Evolutionary conservation across 2,329 filamentous ascomycete species (phyloP).

Genomic region (Ceratocystiopsis minuta): DNA sequence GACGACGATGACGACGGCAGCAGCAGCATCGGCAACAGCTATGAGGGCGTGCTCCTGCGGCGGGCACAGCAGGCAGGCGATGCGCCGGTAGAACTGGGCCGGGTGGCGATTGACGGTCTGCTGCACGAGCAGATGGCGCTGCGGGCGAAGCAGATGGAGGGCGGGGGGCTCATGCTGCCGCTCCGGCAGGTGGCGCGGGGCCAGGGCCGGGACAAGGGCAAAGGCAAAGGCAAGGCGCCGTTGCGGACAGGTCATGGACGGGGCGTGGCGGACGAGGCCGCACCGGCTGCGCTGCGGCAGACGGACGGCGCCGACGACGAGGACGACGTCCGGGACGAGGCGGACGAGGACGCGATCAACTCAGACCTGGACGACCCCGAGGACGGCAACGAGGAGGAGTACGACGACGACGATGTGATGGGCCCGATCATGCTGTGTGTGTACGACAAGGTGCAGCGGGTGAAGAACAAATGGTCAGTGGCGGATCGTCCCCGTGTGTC

Average conservation of each 20-base stretch:
- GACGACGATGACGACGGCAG: conserved; percentile 46
- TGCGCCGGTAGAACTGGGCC: conserved; percentile 34
- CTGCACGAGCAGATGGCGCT: conserved; percentile 51
- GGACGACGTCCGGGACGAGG: conserved; percentile 47
- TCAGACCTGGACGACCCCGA: conserved; percentile 93
- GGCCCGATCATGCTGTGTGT: conserved; percentile 95
- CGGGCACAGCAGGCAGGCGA: conserved; percentile 34
- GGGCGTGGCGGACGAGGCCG: no score
- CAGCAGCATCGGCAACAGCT: conserved; percentile 41
- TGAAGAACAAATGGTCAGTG: conserved; percentile 85
- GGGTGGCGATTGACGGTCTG: conserved; percentile 47
- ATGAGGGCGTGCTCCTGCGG: conserved; percentile 39
- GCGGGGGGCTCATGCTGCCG: conserved; percentile 58
- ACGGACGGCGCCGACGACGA: conserved; percentile 44
- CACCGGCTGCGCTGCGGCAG: conserved; percentile 15
- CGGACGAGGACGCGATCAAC: conserved; percentile 93
- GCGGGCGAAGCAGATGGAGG: conserved; percentile 51
- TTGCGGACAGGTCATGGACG: no score
- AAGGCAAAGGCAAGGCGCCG: conserved; percentile 9
- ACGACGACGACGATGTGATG: conserved; percentile 69
- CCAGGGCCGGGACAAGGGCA: background rate
- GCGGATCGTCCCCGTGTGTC: conserved; percentile 13
- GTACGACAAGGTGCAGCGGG: conserved; percentile 96
- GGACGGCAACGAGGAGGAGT: conserved; percentile 65
- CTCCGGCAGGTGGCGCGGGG: conserved; percentile 33